Conservation (phyloP, 2,329 filamentous ascomycete species). For the Pseudogymnoascus sp. region DNA sequence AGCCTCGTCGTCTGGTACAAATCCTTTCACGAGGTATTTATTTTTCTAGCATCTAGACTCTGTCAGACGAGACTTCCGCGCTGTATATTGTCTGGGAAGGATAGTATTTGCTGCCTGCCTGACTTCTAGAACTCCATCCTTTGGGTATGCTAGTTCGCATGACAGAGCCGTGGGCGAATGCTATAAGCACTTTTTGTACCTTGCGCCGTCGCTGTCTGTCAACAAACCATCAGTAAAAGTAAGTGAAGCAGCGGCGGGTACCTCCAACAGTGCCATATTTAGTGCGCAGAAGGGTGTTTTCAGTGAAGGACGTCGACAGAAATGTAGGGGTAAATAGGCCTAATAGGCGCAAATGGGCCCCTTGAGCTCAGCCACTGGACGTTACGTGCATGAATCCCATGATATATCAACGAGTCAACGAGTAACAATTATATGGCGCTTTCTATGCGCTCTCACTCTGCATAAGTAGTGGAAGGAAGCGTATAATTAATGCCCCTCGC, state of each 20-base stretch:
- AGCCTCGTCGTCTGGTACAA: constrained; percentile 6
- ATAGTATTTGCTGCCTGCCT: background rate
- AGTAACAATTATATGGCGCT: constrained; percentile 6
- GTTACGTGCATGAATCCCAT: constrained; percentile 5
- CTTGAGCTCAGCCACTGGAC: background rate
- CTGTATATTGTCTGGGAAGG: background rate
- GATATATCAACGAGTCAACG: background rate
- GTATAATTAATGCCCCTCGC: constrained; percentile 2
- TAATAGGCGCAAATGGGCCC: background rate
- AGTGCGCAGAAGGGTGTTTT: background rate
- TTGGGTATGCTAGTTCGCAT: background rate
- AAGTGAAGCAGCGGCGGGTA: background rate
- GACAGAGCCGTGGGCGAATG: background rate
- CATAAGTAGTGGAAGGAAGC: background rate
- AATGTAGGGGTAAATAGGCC: background rate
- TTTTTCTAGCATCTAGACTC: background rate
- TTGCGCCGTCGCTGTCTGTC: background rate
- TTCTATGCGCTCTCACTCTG: background rate
- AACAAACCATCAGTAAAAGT: background rate
- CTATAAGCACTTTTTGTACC: background rate
- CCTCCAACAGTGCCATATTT: background rate
- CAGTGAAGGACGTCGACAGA: background rate
- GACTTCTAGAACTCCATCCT: background rate
- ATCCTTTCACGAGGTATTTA: background rate
- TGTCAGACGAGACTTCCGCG: background rate